Base-by-base conservation (phyloP, 1,284 basidiomycete genomes). In the Exobasidium cylindrosporum region DNA sequence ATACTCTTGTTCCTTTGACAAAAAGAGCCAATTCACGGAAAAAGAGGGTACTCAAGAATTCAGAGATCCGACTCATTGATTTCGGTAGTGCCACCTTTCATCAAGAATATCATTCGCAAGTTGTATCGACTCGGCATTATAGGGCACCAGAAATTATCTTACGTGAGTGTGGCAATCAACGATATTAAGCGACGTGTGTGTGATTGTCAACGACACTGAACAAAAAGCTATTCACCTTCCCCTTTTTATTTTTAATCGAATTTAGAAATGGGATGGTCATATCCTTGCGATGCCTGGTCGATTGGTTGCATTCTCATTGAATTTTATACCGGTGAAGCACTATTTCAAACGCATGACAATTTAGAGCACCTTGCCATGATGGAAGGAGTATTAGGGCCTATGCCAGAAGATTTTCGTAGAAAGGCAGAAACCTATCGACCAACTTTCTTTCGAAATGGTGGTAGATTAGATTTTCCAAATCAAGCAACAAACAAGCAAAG, bases 321-420 rank as follows among this genome's bases (percentile, higher is more conserved):
- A 81, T 97, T 99, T 80, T 96, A 88, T 82, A 99, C 96, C 1
- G 96, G 96, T 35, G 88, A 95, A 50, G 96, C 96, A 3, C 85
- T 98, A 31, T 99, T 97, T 83, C 96, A 98, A 81, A 98, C 96
- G 0, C 95, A 97, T 78, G 95, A 98, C 82, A 98, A 98, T 80
- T 86, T 98, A 11, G 96, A 98, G 61, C 96, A 99, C 81, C 87
- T 99, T 5, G 96, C 96, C 47, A 99, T 98, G 96, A 99, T 99
- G 96, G 94, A 98, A 81, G 88, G 90, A 70, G 96, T 98, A 35
- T 95, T 98, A 87, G 96, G 95, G 64, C 89, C 88, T 81, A 94
- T 98, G 88, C 92, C 94, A 0, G 87, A 89, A 50, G 86, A 88
- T 3, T 92, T 95, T 80, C 70, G 82, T 1, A 79, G 82, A 23